Percentiles rank a stretch among this genome's conserved stretches.
phyloP scores from a whole-genome alignment of 140 eudicot species.

The Erigeron philadelphicus region DNA sequence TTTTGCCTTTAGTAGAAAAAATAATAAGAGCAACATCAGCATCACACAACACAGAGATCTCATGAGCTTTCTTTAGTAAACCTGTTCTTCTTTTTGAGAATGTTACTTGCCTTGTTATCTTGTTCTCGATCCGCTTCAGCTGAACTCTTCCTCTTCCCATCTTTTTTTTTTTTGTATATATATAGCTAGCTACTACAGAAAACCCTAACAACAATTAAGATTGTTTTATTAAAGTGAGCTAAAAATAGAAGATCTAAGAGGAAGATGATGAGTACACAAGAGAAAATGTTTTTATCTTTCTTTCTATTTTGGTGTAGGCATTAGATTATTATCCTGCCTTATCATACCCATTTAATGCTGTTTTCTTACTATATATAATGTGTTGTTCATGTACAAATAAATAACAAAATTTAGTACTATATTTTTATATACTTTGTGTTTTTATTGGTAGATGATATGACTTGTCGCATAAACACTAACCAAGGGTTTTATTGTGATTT shows the following conservation, averaged over 20 bases:
- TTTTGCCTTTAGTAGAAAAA: conserved; percentile 55
- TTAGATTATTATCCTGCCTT: conserved; percentile 21
- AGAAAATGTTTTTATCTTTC: conserved; percentile 26
- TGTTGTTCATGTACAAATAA: neutral
- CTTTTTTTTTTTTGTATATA: neutral
- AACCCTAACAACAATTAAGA: conserved; percentile 25
- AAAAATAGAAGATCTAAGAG: conserved; percentile 15
- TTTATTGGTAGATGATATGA: no score
- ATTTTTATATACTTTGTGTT: no score
- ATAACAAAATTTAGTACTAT: no score
- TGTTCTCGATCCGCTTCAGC: conserved; percentile 59
- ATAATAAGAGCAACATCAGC: conserved; percentile 59
- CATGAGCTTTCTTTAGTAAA: conserved; percentile 51
- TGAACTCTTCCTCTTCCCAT: conserved; percentile 66
- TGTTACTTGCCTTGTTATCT: conserved; percentile 53
- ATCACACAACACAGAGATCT: conserved; percentile 58
- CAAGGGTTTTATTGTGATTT: no score
- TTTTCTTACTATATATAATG: conserved; percentile 22
- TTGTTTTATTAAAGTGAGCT: conserved; percentile 9
- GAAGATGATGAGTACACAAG: conserved; percentile 18
- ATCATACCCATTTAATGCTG: conserved; percentile 12
- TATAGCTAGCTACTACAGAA: neutral
- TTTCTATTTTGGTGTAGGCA: conserved; percentile 39
- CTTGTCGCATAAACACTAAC: no score
- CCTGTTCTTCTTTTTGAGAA: conserved; percentile 56